Base-by-base conservation (phyloP, 2,329 filamentous ascomycete genomes). In the Ampelomyces quisqualis region DNA sequence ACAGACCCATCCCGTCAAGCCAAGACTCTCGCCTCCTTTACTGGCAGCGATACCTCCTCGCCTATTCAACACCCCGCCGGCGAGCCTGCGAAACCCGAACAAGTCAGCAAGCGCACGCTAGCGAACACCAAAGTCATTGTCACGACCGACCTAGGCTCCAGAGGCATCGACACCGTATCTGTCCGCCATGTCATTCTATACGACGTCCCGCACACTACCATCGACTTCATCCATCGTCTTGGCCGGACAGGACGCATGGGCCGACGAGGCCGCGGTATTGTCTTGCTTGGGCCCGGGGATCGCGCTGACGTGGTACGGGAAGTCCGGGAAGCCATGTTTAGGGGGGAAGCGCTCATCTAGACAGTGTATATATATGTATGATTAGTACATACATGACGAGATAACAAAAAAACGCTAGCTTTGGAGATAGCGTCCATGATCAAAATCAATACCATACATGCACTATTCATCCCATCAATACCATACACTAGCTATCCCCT, bases 141-240 rank as follows among this genome's bases (percentile, higher is more conserved):
- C 3, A 93, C 90, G 9, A 98, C 93, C 0, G 93, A 98, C 68
- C 73, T 98, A 43, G 89, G 88, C 4, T 95, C 90, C 5, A 76
- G 93, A 54, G 93, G 93, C 49, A 95, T 98, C 57, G 93, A 98
- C 68, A 98, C 93, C 0, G 72, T 96, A 20, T 86, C 88, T 13
- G 91, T 97, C 13, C 80, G 88, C 42, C 88, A 95, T 54, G 93
- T 98, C 37, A 85, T 98, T 39, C 73, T 98, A 18, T 97, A 95
- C 68, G 90, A 98, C 65, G 91, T 98, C n/a, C 93, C 93, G 4
- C 91, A 97, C 64, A 95, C 88, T 0, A 95, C 90, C 0, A 94
- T 98, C 45, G 94, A 98, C 69, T 98, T 98, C 60, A 96, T 98
- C 60, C 94, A 98, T 69, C 85, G 94, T 11, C 80, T 97, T 4